Conservation (phyloP, 2,329 filamentous ascomycete species). For the Talaromyces verruculosus region DNA sequence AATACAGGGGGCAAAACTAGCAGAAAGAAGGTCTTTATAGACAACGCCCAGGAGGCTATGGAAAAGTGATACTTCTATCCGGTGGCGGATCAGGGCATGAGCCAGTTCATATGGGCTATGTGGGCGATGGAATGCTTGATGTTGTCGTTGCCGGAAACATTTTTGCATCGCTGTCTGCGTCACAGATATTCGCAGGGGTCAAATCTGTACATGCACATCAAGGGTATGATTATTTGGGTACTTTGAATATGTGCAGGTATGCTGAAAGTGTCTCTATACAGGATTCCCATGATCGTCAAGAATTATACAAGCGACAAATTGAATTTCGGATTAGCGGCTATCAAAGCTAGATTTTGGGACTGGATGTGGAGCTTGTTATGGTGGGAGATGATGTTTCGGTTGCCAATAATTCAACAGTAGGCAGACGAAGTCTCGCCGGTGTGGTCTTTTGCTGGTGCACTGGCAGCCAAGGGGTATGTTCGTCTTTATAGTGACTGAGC, state of each 20-base stretch:
- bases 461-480: neutral
- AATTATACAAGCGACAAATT: constrained; percentile 17
- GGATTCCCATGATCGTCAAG: constrained; percentile 14
- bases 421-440: neutral
- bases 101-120: constrained; percentile 11
- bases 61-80: neutral
- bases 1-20: too few relatives aligned
- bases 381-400: neutral
- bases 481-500: too few relatives aligned
- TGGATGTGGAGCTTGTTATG: neutral
- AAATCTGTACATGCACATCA: neutral
- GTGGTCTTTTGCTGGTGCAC: neutral
- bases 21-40: neutral
- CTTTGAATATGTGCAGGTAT: neutral
- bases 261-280: neutral
- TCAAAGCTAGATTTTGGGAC: neutral
- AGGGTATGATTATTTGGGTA: neutral
- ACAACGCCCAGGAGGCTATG: neutral
- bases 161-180: constrained; percentile 7
- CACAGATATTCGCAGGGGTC: neutral
- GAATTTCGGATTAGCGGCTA: constrained; percentile 16
- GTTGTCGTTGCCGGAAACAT: constrained; percentile 2
- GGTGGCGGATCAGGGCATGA: constrained; percentile 17
- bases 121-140: constrained; percentile 18
- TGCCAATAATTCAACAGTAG: neutral